These are phyloP conservation scores for Candida tetrigidarum DNA, from an alignment of 1,139 yeast genomes.

Conservation along the genomic window DNA sequence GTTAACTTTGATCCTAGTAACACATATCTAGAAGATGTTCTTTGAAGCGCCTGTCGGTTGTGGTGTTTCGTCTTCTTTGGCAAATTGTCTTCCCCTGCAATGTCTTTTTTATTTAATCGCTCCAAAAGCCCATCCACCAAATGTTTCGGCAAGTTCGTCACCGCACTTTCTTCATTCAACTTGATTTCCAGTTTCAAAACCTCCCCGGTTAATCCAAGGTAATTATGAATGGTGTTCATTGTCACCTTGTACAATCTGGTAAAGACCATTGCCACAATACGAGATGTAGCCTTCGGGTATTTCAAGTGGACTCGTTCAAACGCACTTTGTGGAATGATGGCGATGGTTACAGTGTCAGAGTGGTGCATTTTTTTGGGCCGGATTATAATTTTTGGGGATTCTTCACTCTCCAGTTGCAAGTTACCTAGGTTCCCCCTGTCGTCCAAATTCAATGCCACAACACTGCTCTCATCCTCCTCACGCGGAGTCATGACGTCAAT, in stretches of 20 bases:
- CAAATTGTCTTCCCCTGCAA: slow-evolving; percentile 2
- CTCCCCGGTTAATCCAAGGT: slow-evolving; percentile 83
- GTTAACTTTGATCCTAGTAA: slow-evolving; percentile 61
- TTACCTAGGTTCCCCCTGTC: slow-evolving; percentile 8
- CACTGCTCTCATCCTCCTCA: slow-evolving; percentile 11
- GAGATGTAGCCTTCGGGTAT: slow-evolving; percentile 90
- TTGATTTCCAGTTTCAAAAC: slow-evolving; percentile 76
- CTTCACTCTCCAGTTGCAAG: slow-evolving; percentile 1
- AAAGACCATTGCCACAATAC: slow-evolving; percentile 90
- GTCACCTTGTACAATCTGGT: slow-evolving; percentile 90
- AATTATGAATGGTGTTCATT: slow-evolving; percentile 85
- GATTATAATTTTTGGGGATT: slow-evolving; percentile 17
- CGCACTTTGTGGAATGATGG: slow-evolving; percentile 87
- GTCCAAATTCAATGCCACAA: slow-evolving; percentile 14
- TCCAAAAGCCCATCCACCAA: slow-evolving; percentile 61
- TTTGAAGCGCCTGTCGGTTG: slow-evolving; percentile 14
- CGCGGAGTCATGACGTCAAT: slow-evolving; percentile 11
- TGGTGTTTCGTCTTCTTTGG: slow-evolving; percentile 11
- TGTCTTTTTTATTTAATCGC: slow-evolving; percentile 26
- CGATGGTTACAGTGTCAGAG: slow-evolving; percentile 56
- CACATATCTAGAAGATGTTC: slow-evolving; percentile 60
- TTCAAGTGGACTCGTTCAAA: slow-evolving; percentile 73
- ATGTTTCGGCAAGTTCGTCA: slow-evolving; percentile 57
- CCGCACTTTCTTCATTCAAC: slow-evolving; percentile 54
- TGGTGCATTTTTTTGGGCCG: slow-evolving; percentile 15